These are phyloP conservation scores for Cinchona pubescens DNA, from an alignment of 257 asterid genomes.

Conservation along the genomic window DNA sequence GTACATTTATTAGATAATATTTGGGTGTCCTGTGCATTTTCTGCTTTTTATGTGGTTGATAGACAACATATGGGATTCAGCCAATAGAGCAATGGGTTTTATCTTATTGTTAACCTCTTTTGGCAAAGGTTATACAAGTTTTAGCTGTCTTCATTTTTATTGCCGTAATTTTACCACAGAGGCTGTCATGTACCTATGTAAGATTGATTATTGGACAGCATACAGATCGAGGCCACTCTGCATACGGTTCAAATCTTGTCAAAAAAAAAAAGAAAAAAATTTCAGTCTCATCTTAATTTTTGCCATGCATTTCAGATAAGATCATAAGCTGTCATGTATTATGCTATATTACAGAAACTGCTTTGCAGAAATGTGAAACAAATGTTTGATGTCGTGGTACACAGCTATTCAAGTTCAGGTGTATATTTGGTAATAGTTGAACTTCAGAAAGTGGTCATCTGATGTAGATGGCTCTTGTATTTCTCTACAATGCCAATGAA, in stretches of 20 bases:
- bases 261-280: too few relatives aligned
- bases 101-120: background rate
- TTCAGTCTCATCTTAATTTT: background rate
- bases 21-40: background rate
- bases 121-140: background rate
- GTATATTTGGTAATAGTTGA: background rate
- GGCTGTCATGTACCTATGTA: too few relatives aligned
- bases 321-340: background rate
- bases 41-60: conserved; percentile 1
- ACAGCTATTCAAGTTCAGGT: too few relatives aligned
- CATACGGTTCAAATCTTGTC: background rate
- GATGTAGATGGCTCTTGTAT: background rate
- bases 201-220: background rate
- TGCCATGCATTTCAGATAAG: background rate
- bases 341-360: background rate
- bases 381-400: background rate
- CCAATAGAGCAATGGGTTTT: background rate
- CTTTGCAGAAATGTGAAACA: background rate
- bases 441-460: background rate
- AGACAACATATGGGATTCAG: background rate
- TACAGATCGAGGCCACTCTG: background rate
- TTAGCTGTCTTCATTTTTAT: background rate
- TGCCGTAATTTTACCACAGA: background rate
- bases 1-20: conserved; percentile 29
- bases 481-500: background rate